A percentile compares a stretch with the other conserved stretches of the same genome.
phyloP scores from a whole-genome alignment of 352 stramenopile genomes.

The Aphanomyces astaci region DNA sequence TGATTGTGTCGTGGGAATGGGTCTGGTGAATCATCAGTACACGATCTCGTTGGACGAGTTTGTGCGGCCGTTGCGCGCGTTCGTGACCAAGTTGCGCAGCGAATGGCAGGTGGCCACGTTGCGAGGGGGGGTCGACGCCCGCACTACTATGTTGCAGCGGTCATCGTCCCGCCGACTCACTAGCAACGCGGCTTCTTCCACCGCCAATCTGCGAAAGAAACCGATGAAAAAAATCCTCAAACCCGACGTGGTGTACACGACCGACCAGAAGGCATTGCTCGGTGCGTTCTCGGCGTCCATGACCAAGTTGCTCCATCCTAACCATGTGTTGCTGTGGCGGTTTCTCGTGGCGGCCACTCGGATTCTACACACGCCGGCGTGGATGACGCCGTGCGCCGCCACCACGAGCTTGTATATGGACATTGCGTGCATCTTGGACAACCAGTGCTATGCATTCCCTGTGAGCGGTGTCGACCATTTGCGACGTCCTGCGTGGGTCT shows the following conservation, averaged over 20 bases:
- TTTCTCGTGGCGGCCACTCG: neutral
- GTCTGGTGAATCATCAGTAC: conserved; percentile 1
- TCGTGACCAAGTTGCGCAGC: neutral
- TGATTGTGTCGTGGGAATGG: neutral
- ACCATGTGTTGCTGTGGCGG: conserved; percentile 10
- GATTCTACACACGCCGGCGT: neutral
- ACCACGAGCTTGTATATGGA: neutral
- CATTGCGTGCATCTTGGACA: neutral
- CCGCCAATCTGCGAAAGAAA: neutral
- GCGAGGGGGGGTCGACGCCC: neutral
- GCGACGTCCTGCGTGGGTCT: conserved; percentile 4
- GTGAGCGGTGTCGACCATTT: conserved; percentile 13
- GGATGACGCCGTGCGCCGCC: neutral
- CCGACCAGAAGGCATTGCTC: neutral
- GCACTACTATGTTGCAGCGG: neutral
- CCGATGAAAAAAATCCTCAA: neutral
- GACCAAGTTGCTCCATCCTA: neutral
- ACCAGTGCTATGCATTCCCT: neutral
- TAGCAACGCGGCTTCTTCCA: neutral
- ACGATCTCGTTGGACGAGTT: neutral
- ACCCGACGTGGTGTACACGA: neutral
- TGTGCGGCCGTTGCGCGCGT: neutral
- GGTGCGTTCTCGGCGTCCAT: neutral
- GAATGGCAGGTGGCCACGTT: conserved; percentile 7
- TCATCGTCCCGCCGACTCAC: neutral